Conservation (phyloP, 1,284 basidiomycete species). For the Agaricales sp. region DNA sequence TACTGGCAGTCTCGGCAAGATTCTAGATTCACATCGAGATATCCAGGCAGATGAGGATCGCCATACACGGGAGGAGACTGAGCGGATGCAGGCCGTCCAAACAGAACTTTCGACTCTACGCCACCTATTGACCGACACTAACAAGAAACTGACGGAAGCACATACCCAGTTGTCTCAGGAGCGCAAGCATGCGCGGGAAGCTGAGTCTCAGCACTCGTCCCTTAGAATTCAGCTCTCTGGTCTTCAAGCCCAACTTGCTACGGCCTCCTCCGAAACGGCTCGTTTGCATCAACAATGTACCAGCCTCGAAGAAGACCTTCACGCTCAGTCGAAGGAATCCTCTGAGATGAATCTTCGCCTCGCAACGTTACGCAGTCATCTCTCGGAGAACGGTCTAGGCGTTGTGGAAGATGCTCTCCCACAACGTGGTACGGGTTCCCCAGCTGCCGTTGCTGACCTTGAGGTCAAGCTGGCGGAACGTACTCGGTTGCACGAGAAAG, state of each 20-base stretch:
- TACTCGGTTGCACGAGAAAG: constrained; percentile 60
- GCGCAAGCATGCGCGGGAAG: constrained; percentile 52
- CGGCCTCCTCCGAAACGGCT: constrained; percentile 62
- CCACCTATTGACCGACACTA: constrained; percentile 70
- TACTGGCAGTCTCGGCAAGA: constrained; percentile 73
- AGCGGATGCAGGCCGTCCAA: constrained; percentile 76
- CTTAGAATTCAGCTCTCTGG: constrained; percentile 74
- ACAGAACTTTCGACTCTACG: constrained; percentile 65
- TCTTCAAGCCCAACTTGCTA: constrained; percentile 70
- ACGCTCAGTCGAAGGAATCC: constrained; percentile 57
- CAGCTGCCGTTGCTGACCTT: constrained; percentile 53
- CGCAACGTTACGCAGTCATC: constrained; percentile 76
- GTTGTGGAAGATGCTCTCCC: constrained; percentile 61
- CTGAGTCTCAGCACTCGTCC: constrained; percentile 61
- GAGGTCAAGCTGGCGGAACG: constrained; percentile 69
- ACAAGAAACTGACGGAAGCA: constrained; percentile 58
- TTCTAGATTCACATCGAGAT: constrained; percentile 78
- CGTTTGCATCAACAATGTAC: constrained; percentile 62
- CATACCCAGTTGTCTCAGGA: constrained; percentile 66
- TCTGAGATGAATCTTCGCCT: constrained; percentile 72
- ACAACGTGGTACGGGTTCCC: constrained; percentile 31
- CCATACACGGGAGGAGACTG: constrained; percentile 58
- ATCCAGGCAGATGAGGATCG: constrained; percentile 74
- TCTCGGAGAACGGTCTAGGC: constrained; percentile 81
- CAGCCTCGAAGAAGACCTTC: constrained; percentile 61